Evolutionary conservation across 768 basidiomycete genomes (phyloP).

Genomic region (Fistulinella prunicolor): DNA sequence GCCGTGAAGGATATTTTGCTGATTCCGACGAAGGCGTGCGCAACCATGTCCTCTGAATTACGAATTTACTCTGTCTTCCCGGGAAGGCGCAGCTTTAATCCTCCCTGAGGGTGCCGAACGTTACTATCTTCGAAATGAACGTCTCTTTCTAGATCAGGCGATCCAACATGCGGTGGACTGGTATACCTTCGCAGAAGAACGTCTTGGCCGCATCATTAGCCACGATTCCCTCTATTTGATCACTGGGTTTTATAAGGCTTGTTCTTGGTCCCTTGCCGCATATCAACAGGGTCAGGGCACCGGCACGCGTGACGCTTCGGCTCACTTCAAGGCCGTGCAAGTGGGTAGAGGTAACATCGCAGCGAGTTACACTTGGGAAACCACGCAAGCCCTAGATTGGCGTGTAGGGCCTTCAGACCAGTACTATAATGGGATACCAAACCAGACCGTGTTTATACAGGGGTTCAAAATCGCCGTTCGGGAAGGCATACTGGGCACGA

Average conservation of each 20-base stretch:
- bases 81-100: too few relatives aligned
- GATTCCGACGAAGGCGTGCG: too few relatives aligned
- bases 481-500: slow-evolving; percentile 3
- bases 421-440: slow-evolving; percentile 6
- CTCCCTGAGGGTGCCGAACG: too few relatives aligned
- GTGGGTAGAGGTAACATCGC: slow-evolving; percentile 14
- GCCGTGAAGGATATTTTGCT: too few relatives aligned
- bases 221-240: slow-evolving; percentile 30
- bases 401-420: slow-evolving; percentile 4
- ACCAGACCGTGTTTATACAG: slow-evolving; percentile 26
- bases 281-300: slow-evolving; percentile 3
- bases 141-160: slow-evolving; percentile 20
- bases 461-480: slow-evolving; percentile 25
- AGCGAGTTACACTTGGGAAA: slow-evolving; percentile 11
- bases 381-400: slow-evolving; percentile 8
- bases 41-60: too few relatives aligned
- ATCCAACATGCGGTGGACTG: slow-evolving; percentile 22
- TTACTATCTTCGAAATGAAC: slow-evolving; percentile 24
- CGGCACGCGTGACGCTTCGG: background rate
- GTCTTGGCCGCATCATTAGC: slow-evolving; percentile 17
- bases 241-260: slow-evolving; percentile 10
- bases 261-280: slow-evolving; percentile 30
- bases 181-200: slow-evolving; percentile 27
- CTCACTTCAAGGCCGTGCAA: slow-evolving; percentile 12
- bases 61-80: too few relatives aligned